Evolutionary conservation across 164 flowering plant species (phyloP), one percentile per base, ranked within the genome.

Genomic region (Vitis riparia): DNA sequence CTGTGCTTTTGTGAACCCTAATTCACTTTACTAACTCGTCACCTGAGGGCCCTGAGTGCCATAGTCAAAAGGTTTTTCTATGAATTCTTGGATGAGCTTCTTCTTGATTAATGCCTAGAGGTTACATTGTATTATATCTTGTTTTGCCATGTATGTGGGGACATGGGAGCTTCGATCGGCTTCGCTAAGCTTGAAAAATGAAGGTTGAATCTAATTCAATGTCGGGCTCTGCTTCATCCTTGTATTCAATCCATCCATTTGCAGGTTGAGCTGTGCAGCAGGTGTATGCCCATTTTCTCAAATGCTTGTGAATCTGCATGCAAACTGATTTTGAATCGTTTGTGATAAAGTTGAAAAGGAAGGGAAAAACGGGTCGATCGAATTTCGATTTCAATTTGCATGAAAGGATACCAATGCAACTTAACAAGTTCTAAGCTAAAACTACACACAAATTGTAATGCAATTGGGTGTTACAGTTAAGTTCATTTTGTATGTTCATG

Each of bases 71-170:
- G 63, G 49, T 3, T 49, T 23, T 19, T 11, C 11, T 58, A 16
- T 37, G 6, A 53, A 37, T 68, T 56, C 55, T 47, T 68, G 52
- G 53, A 8, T 68, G 55, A 51, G 8, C 9, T 19, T n/a, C 5
- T 14, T 62, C 37, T 27, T 13, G 61, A 5, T 11, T 17, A 9
- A 11, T 59, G 23, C 27, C 51, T 49, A 49, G 44, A 59, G 65
- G 58, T 68, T 27, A 51, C 65, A 68, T 30, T 50, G 57, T 15
- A 50, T 51, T 2, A 19, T 53, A 29, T 8, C 51, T 53, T 55
- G n/a, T 49, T 60, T 68, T 60, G 44, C 44, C 44, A 37, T 37
- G 5, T 5, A 50, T 68, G 65, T 51, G 65, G 71, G 71, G 58
- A 68, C 65, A 60, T 2, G 32, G 6, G 32, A 44, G 16, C 9